Conservation (phyloP, 768 basidiomycete species). For the Phlebiopsis flavidoalba region DNA sequence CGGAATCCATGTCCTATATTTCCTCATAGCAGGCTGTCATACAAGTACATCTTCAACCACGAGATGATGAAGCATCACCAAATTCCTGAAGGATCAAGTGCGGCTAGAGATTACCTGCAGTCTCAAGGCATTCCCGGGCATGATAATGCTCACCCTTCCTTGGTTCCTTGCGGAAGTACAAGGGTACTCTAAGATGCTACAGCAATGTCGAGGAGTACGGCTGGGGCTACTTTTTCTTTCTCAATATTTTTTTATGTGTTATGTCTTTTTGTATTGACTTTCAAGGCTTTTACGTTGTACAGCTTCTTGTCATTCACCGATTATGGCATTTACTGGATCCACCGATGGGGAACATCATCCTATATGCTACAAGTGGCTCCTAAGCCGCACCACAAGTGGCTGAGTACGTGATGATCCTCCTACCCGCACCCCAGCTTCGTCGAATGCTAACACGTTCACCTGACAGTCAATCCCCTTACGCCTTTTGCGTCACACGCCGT, state of each 20-base stretch:
- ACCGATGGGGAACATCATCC: conserved; percentile 87
- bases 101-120: conserved; percentile 72
- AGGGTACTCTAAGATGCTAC: conserved; percentile 79
- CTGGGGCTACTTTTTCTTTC: conserved; percentile 61
- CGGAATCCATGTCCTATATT: conserved; percentile 85
- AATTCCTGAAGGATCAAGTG: conserved; percentile 88
- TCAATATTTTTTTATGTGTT: conserved; percentile 61
- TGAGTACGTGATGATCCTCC: conserved; percentile 54
- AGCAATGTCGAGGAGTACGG: conserved; percentile 77
- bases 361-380: conserved; percentile 79
- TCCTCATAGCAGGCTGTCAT: conserved; percentile 84
- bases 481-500: conserved; percentile 97
- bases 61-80: conserved; percentile 94
- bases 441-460: conserved; percentile 5
- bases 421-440: background rate
- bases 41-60: conserved; percentile 85
- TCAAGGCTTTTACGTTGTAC: conserved; percentile 4
- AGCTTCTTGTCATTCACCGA: conserved; percentile 88
- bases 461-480: conserved; percentile 85
- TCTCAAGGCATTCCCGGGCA: conserved; percentile 73
- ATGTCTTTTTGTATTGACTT: background rate
- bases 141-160: conserved; percentile 82
- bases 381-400: conserved; percentile 99
- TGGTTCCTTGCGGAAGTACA: conserved; percentile 93
- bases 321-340: conserved; percentile 95